phyloP scores from a whole-genome alignment of 805 yeast genomes.

The Sungouiozyma intestinalis region DNA sequence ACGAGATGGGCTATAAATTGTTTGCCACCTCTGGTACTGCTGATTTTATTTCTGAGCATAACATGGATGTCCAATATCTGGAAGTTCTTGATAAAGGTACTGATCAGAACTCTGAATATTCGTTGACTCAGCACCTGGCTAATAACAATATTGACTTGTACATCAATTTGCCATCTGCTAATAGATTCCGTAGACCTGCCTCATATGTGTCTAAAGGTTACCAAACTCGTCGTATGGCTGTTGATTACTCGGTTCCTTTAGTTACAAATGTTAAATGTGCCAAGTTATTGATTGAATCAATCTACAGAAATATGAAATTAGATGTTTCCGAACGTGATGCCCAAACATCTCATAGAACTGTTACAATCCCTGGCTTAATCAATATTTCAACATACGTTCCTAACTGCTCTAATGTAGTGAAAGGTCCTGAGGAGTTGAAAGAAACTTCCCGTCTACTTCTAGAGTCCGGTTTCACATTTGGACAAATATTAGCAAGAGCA shows the following conservation, averaged over 20 bases:
- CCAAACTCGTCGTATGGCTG: conserved; percentile 98
- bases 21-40: conserved; percentile 99
- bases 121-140: conserved; percentile 92
- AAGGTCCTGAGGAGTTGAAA: conserved; percentile 48
- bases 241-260: conserved; percentile 93
- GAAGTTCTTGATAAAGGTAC: conserved; percentile 72
- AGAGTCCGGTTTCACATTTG: conserved; percentile 82
- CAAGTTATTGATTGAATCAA: conserved; percentile 89
- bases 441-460: conserved; percentile 59
- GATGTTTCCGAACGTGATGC: conserved; percentile 72
- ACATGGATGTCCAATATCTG: conserved; percentile 86
- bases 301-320: conserved; percentile 55
- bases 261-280: conserved; percentile 98
- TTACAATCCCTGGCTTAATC: conserved; percentile 77
- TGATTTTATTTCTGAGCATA: conserved; percentile 92
- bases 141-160: conserved; percentile 92
- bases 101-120: conserved; percentile 84
- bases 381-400: conserved; percentile 76
- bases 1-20: conserved; percentile 76
- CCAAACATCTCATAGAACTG: conserved; percentile 80
- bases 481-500: conserved; percentile 68
- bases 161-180: conserved; percentile 92
- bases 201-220: conserved; percentile 96
- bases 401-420: conserved; percentile 36
- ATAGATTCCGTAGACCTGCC: conserved; percentile 98